Percentiles rank a stretch among this genome's conserved stretches.
Conservation (phyloP, 345 rosid species). For the Salix caprea region DNA sequence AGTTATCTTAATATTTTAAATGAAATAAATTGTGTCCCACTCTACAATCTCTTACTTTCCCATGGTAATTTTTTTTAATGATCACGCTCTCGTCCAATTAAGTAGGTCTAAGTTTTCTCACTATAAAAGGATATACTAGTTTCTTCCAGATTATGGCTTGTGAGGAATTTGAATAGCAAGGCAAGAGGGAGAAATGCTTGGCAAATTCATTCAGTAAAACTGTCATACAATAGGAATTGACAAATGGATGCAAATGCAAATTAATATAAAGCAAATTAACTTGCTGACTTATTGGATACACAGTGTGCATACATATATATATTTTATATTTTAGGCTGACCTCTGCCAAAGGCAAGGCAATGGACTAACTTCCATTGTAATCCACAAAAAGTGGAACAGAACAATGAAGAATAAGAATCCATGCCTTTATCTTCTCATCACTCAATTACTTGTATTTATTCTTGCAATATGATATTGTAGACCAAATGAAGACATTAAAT, state of each 20-base stretch:
- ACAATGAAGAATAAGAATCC: slow-evolving; percentile 35
- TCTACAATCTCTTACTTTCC: no score
- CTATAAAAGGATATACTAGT: no score
- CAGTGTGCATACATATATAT: neutral
- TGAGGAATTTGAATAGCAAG: neutral
- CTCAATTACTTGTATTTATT: slow-evolving; percentile 18
- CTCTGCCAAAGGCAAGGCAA: neutral
- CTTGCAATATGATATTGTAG: neutral
- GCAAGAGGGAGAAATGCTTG: neutral
- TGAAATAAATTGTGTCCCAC: no score
- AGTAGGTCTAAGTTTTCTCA: no score
- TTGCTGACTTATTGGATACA: neutral
- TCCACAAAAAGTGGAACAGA: slow-evolving; percentile 19
- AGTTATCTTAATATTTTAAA: no score
- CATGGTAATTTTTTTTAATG: no score
- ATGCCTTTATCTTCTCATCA: slow-evolving; percentile 4
- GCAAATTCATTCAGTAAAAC: neutral
- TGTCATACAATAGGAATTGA: neutral
- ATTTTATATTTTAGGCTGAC: neutral
- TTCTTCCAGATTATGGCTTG: neutral
- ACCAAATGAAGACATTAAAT: slow-evolving; percentile 5
- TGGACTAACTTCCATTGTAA: slow-evolving; percentile 19
- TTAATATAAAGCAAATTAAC: neutral
- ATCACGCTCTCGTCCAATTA: no score
- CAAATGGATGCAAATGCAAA: neutral